These are phyloP conservation scores for Pleurotus cornucopiae DNA, from an alignment of 768 basidiomycete genomes.

Conservation along the genomic window DNA sequence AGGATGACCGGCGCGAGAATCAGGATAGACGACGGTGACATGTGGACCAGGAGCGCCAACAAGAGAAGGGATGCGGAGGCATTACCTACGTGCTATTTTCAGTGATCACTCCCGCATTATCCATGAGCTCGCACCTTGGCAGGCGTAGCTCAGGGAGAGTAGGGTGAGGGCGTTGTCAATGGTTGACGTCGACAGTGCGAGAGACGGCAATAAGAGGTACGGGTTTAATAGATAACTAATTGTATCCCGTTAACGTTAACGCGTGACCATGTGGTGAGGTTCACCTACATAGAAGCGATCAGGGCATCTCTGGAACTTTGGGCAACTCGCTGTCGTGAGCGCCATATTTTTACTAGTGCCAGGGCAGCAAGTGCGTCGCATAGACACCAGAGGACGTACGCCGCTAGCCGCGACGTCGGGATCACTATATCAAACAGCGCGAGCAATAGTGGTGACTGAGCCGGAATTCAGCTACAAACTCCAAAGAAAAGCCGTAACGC, in stretches of 20 bases:
- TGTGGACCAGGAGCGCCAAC: conserved; percentile 68
- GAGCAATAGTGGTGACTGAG: conserved; percentile 77
- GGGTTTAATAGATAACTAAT: conserved; percentile 86
- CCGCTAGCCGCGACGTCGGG: conserved; percentile 42
- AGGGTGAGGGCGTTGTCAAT: conserved; percentile 77
- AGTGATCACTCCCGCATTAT: background rate
- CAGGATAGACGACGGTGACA: conserved; percentile 68
- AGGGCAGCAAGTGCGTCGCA: conserved; percentile 67
- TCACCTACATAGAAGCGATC: conserved; percentile 64
- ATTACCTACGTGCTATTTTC: conserved; percentile 42
- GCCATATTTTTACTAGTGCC: conserved; percentile 67
- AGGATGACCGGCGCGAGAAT: conserved; percentile 65
- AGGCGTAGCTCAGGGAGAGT: conserved; percentile 64
- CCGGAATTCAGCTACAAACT: conserved; percentile 2
- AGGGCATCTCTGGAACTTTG: conserved; percentile 51
- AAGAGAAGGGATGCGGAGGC: conserved; percentile 53
- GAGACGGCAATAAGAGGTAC: conserved; percentile 73
- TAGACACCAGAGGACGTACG: conserved; percentile 66
- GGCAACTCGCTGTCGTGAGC: conserved; percentile 47
- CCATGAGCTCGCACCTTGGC: conserved; percentile 44
- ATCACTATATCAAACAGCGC: conserved; percentile 70
- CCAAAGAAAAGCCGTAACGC: conserved; percentile 21
- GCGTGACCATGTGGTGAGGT: background rate
- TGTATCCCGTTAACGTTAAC: background rate
- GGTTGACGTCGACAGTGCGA: conserved; percentile 79